Percentiles rank a stretch among this genome's conserved stretches.
Conservation (phyloP, 73 alveolate genomes). For the Effrenium voratum region DNA sequence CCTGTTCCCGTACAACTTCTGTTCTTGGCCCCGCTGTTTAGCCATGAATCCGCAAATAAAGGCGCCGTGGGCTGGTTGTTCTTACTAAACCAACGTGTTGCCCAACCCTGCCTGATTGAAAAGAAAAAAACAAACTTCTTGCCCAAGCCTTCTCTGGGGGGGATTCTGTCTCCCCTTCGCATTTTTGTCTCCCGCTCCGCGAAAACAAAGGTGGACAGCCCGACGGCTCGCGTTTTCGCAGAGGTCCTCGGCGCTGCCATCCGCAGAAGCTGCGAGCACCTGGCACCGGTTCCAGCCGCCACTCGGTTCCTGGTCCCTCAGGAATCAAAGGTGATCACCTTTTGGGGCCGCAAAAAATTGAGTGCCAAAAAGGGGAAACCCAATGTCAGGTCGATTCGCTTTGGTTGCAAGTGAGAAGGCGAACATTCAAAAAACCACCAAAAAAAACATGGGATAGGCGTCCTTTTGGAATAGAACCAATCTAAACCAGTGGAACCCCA, state of each 20-base stretch:
- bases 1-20: no score
- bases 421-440: background rate
- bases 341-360: background rate
- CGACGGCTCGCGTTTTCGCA: background rate
- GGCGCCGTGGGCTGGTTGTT: no score
- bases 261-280: constrained; percentile 91
- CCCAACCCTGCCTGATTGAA: no score
- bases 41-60: no score
- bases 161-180: background rate
- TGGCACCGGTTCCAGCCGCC: no score
- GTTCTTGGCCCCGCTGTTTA: no score
- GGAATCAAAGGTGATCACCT: background rate
- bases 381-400: no score
- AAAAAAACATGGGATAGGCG: background rate
- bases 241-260: constrained; percentile 73
- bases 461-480: background rate
- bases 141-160: no score
- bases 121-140: background rate
- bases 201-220: background rate
- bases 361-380: background rate
- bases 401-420: background rate
- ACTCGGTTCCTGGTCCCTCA: background rate
- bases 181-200: background rate
- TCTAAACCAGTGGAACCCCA: no score
- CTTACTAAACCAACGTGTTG: no score